Evolutionary conservation across 1,139 yeast species (phyloP), one percentile per base, ranked within the genome.

Genomic region (Casaregolazyma suthepensis): DNA sequence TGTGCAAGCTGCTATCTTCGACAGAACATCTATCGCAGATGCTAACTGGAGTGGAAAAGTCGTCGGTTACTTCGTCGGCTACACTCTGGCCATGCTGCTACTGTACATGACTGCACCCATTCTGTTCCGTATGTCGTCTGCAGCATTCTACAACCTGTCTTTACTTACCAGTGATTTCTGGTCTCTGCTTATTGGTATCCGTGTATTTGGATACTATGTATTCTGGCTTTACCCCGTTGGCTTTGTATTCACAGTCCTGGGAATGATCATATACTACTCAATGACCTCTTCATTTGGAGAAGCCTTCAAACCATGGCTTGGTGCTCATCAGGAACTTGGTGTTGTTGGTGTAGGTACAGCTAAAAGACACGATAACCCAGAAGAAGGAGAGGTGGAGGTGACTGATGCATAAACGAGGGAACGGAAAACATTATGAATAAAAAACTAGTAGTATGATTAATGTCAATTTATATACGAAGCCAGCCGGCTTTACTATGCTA

Each of bases 211-310:
- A 18, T 74, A 75, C 63, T 63, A 64, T 40, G 75, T 74, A 1
- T 74, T 58, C 64, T 74, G 78, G 77, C 66, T 74, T 23, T 74
- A 74, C 58, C 77, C 77, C 5, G 71, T 74, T 31, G 77, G 78
- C 1, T 74, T 74, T 54, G 75, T 73, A 20, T 66, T 70, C 53
- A 71, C 75, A 5, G 66, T 74, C 18, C 48, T 70, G 10, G 78
- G 78, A 18, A 70, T 74, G 63, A 58, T 73, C 17, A 56, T 72
- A 52, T 74, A 74, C 65, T 69, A 74, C 59, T 62, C 69, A 18
- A 65, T 73, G 9, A 64, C 67, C 22, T 61, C 63, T 13, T 53
- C 57, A 26, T 54, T 59, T 29, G 77, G 76, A 29, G 78, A 74
- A 58, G 66, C 75, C 22, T 56, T 63, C 54, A 74, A 74, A 61